Percentiles rank a stretch among this genome's conserved stretches.
These are phyloP conservation scores for Suillus subaureus DNA, from an alignment of 768 basidiomycete genomes.

Conservation along the genomic window DNA sequence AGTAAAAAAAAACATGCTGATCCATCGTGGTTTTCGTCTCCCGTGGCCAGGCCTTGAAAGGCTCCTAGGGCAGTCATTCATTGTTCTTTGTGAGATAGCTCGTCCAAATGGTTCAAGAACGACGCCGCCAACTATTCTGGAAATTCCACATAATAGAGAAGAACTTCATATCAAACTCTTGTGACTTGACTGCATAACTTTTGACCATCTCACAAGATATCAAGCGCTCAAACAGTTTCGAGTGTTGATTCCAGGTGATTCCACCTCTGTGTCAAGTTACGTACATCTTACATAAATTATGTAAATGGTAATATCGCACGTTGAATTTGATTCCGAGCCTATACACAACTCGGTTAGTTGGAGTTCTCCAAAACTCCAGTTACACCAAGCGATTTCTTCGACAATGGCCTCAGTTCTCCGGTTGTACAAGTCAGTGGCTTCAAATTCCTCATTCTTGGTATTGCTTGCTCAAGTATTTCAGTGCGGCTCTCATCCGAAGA, in stretches of 20 bases:
- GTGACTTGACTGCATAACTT: neutral
- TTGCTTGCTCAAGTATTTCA: constrained; percentile 29
- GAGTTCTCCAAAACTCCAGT: no score
- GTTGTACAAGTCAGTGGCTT: constrained; percentile 41
- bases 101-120: neutral
- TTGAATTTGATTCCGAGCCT: neutral
- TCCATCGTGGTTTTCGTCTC: neutral
- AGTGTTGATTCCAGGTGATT: no score
- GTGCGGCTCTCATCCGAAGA: constrained; percentile 59
- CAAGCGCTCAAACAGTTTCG: neutral
- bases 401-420: constrained; percentile 48
- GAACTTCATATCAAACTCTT: neutral
- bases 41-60: no score
- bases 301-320: neutral
- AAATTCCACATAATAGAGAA: neutral
- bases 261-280: neutral
- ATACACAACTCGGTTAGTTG: neutral
- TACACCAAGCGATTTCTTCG: neutral
- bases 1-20: no score
- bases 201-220: neutral
- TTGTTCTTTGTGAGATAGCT: no score
- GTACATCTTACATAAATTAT: neutral
- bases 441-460: neutral
- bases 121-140: neutral
- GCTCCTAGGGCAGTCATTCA: no score